Conservation (phyloP, 2,329 filamentous ascomycete species). For the Aspergillus ustus region DNA sequence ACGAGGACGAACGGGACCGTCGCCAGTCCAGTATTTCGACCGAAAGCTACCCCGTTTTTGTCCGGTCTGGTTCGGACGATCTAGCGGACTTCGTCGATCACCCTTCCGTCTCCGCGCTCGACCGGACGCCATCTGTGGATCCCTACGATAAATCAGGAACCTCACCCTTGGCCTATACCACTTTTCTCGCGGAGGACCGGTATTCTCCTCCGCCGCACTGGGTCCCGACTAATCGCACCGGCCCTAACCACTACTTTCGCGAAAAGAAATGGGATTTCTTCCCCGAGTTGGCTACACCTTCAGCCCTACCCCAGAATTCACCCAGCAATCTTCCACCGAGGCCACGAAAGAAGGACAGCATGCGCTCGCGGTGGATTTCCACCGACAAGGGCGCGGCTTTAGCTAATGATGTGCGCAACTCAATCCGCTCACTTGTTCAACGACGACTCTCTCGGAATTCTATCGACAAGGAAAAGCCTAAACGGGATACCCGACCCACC, state of each 20-base stretch:
- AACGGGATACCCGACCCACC: constrained; percentile 17
- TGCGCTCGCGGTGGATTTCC: constrained; percentile 32
- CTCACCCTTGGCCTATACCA: constrained; percentile 16
- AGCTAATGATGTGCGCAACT: constrained; percentile 36
- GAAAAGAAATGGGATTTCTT: constrained; percentile 50
- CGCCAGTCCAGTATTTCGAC: constrained; percentile 28
- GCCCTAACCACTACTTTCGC: constrained; percentile 43
- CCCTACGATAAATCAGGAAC: constrained; percentile 18
- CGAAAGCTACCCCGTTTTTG: constrained; percentile 39
- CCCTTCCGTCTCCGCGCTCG: constrained; percentile 24
- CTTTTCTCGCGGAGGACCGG: constrained; percentile 28
- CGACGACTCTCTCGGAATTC: constrained; percentile 35
- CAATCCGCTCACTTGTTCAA: constrained; percentile 42
- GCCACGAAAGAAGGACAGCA: constrained; percentile 28
- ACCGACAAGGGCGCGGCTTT: constrained; percentile 28
- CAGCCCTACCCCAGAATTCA: constrained; percentile 25
- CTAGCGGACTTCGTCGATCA: constrained; percentile 33
- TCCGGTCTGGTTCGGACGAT: constrained; percentile 35
- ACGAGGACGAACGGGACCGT: constrained; percentile 6
- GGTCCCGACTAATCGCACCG: constrained; percentile 24
- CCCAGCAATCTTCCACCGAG: constrained; percentile 21
- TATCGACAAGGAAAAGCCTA: constrained; percentile 24
- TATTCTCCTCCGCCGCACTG: constrained; percentile 31
- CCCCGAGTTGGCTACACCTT: constrained; percentile 41
- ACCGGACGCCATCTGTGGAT: constrained; percentile 13